Conservation (phyloP, 2,329 filamentous ascomycete species). For the Thelonectria rubi region DNA sequence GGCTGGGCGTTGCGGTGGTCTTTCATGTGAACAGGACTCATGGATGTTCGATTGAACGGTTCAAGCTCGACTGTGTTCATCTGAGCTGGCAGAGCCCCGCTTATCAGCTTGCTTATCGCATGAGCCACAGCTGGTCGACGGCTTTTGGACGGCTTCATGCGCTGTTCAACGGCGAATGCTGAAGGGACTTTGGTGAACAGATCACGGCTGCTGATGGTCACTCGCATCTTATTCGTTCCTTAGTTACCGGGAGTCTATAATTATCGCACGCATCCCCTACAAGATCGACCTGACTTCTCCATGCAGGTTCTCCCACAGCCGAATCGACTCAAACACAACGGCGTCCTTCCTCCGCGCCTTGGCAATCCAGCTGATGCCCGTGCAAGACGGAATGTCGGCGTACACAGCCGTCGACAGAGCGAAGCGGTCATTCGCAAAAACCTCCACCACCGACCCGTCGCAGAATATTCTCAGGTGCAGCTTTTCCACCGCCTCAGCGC, state of each 20-base stretch:
- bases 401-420: conserved; percentile 43
- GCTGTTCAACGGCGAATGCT: not conserved
- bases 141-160: not conserved
- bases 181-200: not conserved
- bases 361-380: conserved; percentile 39
- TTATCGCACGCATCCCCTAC: not conserved
- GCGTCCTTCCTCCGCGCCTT: conserved; percentile 19
- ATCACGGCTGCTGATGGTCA: too few relatives aligned
- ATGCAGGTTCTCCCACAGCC: conserved; percentile 36
- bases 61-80: too few relatives aligned
- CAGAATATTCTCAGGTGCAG: conserved; percentile 37
- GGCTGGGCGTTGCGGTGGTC: too few relatives aligned
- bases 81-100: too few relatives aligned
- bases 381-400: conserved; percentile 27
- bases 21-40: too few relatives aligned
- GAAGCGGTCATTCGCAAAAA: conserved; percentile 43
- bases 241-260: too few relatives aligned
- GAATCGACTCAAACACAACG: conserved; percentile 35
- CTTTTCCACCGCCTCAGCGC: conserved; percentile 32
- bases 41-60: too few relatives aligned
- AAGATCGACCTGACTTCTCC: not conserved
- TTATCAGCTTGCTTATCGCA: not conserved
- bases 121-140: too few relatives aligned
- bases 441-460: conserved; percentile 40
- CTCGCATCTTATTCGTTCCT: too few relatives aligned